These are phyloP conservation scores for Camelina laxa DNA, from an alignment of 345 rosid genomes.

Conservation along the genomic window DNA sequence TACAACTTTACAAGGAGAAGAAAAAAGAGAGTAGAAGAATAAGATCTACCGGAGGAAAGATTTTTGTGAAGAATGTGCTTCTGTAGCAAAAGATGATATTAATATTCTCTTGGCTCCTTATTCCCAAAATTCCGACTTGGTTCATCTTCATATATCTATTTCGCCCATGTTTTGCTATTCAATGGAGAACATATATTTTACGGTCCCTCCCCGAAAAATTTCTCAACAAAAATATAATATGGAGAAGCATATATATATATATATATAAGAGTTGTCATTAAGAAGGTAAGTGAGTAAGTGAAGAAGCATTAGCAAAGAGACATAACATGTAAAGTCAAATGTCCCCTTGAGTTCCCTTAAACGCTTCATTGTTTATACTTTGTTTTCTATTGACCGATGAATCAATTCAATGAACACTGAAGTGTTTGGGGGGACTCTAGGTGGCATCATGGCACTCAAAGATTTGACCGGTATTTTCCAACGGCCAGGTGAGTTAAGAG, in stretches of 20 bases:
- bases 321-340: constrained; percentile 24
- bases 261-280: constrained; percentile 6
- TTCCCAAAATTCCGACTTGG: constrained; percentile 37
- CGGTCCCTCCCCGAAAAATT: constrained; percentile 21
- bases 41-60: constrained; percentile 7
- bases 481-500: constrained; percentile 4
- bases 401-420: constrained; percentile 32
- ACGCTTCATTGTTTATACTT: constrained; percentile 42
- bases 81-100: not conserved
- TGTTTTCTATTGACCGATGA: not conserved
- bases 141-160: constrained; percentile 31
- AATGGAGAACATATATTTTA: constrained; percentile 12
- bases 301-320: constrained; percentile 11
- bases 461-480: not conserved
- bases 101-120: constrained; percentile 21
- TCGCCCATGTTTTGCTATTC: constrained; percentile 4
- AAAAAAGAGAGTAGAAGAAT: constrained; percentile 1
- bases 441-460: constrained; percentile 25
- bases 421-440: constrained; percentile 49
- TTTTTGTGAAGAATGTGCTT: constrained; percentile 14
- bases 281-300: constrained; percentile 2
- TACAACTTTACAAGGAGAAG: not conserved
- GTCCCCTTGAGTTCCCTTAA: constrained; percentile 46
- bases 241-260: constrained; percentile 25
- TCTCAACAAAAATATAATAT: not conserved